Evolutionary conservation across 164 flowering plant genomes (phyloP), one percentile per base, ranked within the genome.

Genomic region (Platanus orientalis): DNA sequence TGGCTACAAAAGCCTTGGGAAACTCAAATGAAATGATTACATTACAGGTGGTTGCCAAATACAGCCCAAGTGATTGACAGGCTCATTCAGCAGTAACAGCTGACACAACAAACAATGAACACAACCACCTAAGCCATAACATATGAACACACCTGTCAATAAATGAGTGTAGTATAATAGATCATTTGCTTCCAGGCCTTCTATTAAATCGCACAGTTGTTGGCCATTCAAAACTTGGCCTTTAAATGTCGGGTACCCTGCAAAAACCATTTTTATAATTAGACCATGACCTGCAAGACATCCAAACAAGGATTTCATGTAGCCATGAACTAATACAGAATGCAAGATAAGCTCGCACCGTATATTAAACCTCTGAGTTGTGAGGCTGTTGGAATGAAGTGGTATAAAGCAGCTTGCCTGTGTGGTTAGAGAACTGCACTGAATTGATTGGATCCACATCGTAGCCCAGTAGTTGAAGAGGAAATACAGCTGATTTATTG

Each of bases 371-470:
- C 70, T 74, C 76, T 76, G 5, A 4, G 77, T 69, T 71, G 67
- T 74, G 69, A 81, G 75, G 74, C 65, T 61, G 67, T 66, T 65
- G 66, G 74, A 78, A 66, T 71, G 73, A 76, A 79, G 79, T 73
- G 59, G 60, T 73, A 66, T 74, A 81, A 63, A 83, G 81, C 83
- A 75, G 84, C 96, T 92, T 89, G 87, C 98, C 98, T 83, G 99
- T 95, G 81, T 95, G 99, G 69, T 95, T 95, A 65, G 99, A 95
- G 82, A 95, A 95, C 76, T 95, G 99, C 36, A 95, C 99, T 17
- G 99, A 95, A 76, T 91, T 85, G 70, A 95, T 90, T 20, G 97
- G 97, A 76, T 95, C 99, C 61, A 95, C 99, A 78, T 95, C 99
- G 66, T 79, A 92, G 44, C 99, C 99, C 61, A 95, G 79, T 60